Evolutionary conservation across 805 yeast genomes (phyloP).

Genomic region (Wickerhamomyces canadensis): DNA sequence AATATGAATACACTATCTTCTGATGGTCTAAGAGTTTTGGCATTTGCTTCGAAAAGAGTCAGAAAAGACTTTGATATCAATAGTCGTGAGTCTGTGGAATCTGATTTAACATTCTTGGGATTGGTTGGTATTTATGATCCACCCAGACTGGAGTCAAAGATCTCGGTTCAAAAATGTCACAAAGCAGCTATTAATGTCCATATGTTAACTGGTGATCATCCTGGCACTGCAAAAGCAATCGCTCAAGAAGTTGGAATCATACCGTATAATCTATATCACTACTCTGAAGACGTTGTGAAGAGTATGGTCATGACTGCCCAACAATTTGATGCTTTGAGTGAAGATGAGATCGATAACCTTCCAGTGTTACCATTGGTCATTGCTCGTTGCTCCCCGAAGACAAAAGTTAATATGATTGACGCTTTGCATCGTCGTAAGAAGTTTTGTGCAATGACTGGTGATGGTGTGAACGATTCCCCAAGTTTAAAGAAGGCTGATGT

Average conservation of each 20-base stretch:
- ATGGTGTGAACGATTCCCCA: constrained; percentile 81
- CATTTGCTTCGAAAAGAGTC: constrained; percentile 49
- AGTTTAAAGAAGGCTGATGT: constrained; percentile 72
- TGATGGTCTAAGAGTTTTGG: constrained; percentile 68
- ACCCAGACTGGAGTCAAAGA: constrained; percentile 64
- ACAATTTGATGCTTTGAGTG: constrained; percentile 60
- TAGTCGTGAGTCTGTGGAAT: constrained; percentile 45
- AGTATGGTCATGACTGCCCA: constrained; percentile 73
- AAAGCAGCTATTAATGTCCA: constrained; percentile 73
- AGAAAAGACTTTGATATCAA: constrained; percentile 26
- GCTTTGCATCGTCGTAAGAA: constrained; percentile 60
- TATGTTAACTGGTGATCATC: constrained; percentile 81
- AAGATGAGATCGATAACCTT: constrained; percentile 52
- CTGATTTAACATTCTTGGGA: constrained; percentile 52
- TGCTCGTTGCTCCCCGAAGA: constrained; percentile 80
- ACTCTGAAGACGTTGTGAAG: constrained; percentile 48
- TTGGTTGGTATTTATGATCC: constrained; percentile 78
- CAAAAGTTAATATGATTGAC: constrained; percentile 76
- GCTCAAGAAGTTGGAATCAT: constrained; percentile 78
- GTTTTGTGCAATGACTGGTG: constrained; percentile 79
- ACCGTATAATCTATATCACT: constrained; percentile 54
- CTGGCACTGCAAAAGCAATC: constrained; percentile 72
- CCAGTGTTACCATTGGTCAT: constrained; percentile 72
- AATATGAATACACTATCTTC: constrained; percentile 56
- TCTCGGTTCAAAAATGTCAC: constrained; percentile 61